Evolutionary conservation across 2,329 filamentous ascomycete species (phyloP), one percentile per base, ranked within the genome.

Genomic region (Calonectria fujianensis): DNA sequence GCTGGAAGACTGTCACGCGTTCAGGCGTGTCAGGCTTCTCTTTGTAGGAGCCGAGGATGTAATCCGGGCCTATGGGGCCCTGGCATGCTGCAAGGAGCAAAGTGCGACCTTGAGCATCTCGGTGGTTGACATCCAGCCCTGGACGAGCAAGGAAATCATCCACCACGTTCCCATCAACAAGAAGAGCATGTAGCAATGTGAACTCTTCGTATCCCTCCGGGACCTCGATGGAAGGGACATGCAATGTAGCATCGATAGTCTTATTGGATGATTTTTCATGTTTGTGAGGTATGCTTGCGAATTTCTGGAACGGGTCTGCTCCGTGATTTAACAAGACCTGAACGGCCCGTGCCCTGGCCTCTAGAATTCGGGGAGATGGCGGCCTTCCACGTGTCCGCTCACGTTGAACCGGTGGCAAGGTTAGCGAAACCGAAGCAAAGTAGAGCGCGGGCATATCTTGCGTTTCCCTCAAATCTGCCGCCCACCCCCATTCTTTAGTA

Each of bases 31-130:
- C 48, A 5, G 6, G n/a, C 3, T 45, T 63, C 16, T 16, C 41
- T 9, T 54, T 37, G 11, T 57, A 20, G 5, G n/a, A 67, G 1
- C n/a, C 61, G 1, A 48, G 27, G 20, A 74, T 18, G 27, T 64
- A 37, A n/a, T 79, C 74, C 4, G 73, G 75, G 1, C 76, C 73
- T 14, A 27, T 6, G 7, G 10, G 1, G 2, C 67, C 50, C 14
- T 65, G 48, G 39, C 81, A 83, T 2, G 77, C 77, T 14, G 76
- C 77, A 4, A 79, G 80, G 9, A 84, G 76, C 4, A 83, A 65
- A 20, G 81, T 83, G 24, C 76, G 72, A 0, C 81, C 81, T 27
- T 72, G 67, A 13, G 70, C 65, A 48, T 84, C 80, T n/a, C 79
- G 76, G n/a, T 74, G 65, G 48, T 82, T 77, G 59, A 80, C 72